These are phyloP conservation scores for Moesziomyces globuligerus DNA, from an alignment of 1,284 basidiomycete genomes.

Conservation along the genomic window DNA sequence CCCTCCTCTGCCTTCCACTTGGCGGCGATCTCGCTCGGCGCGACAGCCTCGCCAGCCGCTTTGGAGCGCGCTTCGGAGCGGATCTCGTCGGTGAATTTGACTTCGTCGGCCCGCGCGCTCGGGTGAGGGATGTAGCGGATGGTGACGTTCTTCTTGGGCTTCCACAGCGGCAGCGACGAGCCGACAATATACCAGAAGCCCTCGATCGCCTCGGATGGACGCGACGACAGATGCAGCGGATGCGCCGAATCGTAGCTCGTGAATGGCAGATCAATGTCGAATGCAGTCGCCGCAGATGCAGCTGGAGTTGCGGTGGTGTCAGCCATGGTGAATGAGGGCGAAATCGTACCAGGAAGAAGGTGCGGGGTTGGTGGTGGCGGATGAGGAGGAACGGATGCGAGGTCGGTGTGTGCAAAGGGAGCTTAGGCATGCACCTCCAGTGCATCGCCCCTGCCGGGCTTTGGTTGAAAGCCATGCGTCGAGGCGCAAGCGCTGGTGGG, in stretches of 20 bases:
- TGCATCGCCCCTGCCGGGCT: too few relatives aligned
- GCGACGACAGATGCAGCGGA: conserved; percentile 34
- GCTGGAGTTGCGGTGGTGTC: background rate
- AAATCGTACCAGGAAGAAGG: background rate
- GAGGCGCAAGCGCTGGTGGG: background rate
- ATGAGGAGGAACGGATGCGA: background rate
- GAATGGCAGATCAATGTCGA: conserved; percentile 45
- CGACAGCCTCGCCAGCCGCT: conserved; percentile 5
- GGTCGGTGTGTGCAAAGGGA: too few relatives aligned
- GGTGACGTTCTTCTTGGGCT: conserved; percentile 45
- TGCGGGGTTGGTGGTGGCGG: background rate
- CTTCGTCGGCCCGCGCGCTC: conserved; percentile 6
- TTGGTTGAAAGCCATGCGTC: background rate
- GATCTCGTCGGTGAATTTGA: conserved; percentile 47
- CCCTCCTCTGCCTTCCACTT: conserved; percentile 43
- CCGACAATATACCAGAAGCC: conserved; percentile 47
- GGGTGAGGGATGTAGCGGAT: conserved; percentile 41
- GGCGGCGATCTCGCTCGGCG: conserved; percentile 5
- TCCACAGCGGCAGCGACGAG: conserved; percentile 38
- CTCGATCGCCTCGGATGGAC: conserved; percentile 19
- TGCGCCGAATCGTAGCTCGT: conserved; percentile 29
- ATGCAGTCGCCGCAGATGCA: conserved; percentile 4
- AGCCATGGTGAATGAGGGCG: conserved; percentile 2
- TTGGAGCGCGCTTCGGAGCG: conserved; percentile 39
- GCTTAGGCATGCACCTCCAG: background rate